Conservation (phyloP, 495 filamentous ascomycete species). For the Penicillium lagena region DNA sequence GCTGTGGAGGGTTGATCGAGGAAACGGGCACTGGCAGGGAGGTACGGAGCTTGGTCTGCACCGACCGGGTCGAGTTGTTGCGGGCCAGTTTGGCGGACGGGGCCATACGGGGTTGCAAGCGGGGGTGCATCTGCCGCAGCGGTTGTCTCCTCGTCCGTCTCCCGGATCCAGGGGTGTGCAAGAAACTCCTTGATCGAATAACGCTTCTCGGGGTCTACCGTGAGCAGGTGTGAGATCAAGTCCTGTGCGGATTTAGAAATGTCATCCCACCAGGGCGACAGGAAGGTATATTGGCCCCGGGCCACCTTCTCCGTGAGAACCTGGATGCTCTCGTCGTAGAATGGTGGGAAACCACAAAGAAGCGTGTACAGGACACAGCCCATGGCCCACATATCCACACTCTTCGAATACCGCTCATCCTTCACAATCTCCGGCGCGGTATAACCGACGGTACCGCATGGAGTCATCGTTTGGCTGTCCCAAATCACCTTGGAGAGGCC, state of each 20-base stretch:
- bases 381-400: conserved; percentile 98
- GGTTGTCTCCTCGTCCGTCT: conserved; percentile 66
- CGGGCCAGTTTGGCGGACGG: conserved; percentile 38
- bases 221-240: conserved; percentile 85
- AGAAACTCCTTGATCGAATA: conserved; percentile 88
- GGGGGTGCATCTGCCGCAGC: conserved; percentile 74
- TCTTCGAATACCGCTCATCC: conserved; percentile 97
- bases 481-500: conserved; percentile 96
- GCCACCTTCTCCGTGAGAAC: conserved; percentile 97
- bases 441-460: conserved; percentile 96
- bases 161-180: conserved; percentile 83
- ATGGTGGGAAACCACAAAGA: conserved; percentile 94
- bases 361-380: conserved; percentile 96
- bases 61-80: conserved; percentile 26
- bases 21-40: conserved; percentile 40
- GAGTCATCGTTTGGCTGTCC: conserved; percentile 99
- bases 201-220: conserved; percentile 86
- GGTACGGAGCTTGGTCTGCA: conserved; percentile 35
- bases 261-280: conserved; percentile 99
- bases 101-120: conserved; percentile 58
- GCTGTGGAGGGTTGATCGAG: conserved; percentile 43
- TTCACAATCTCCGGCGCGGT: conserved; percentile 99
- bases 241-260: conserved; percentile 95
- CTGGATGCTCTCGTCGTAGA: conserved; percentile 98
- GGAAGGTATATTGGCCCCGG: conserved; percentile 92